Evolutionary conservation across 768 basidiomycete species (phyloP), one percentile per base, ranked within the genome.

Genomic region (Leccinum aurantiacum): DNA sequence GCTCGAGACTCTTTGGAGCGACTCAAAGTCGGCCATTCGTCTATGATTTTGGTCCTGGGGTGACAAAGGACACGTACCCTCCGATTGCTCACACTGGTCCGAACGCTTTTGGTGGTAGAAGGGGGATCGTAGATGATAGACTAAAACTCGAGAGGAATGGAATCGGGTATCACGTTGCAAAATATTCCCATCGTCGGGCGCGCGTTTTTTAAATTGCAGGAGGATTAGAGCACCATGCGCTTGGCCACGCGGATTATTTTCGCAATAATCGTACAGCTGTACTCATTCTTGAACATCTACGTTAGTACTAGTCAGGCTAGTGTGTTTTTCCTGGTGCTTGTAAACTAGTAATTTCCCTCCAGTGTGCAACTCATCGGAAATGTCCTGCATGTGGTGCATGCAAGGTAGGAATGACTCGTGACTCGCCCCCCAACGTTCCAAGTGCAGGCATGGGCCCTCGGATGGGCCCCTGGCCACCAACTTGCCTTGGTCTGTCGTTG

Each of bases 11-110:
- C 49, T 93, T 88, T 63, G 92, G 90, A 11, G 90, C 79, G 4
- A 92, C 89, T 9, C 85, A 93, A 69, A 86, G 84, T 63, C 75
- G 91, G 48, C 83, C 89, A 6, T 93, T 91, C 69, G 85, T 91
- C 13, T 84, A 86, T 55, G 91, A 93, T 71, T 93, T 94, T 65
- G 90, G 90, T 8, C 84, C 85, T 8, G 84, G 81, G 10, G 81
- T 87, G 14, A 78, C 74, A 2, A 69, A 72, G 33, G 76, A 79
- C 51, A 88, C 88, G 9, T 90, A 89, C 62, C 80, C 82, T 49
- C 60, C 63, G n/a, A 50, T 78, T 33, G 7, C 62, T 44, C 27
- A 67, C 58, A 31, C 58, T 47, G 53, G 57, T 35, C 71, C 71
- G 24, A 71, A 75, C 22, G 69, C 71, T n/a, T 19, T n/a, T 9